Evolutionary conservation across 139 green algal genomes (phyloP), one percentile per base, ranked within the genome.

Genomic region (Microglena sp.): DNA sequence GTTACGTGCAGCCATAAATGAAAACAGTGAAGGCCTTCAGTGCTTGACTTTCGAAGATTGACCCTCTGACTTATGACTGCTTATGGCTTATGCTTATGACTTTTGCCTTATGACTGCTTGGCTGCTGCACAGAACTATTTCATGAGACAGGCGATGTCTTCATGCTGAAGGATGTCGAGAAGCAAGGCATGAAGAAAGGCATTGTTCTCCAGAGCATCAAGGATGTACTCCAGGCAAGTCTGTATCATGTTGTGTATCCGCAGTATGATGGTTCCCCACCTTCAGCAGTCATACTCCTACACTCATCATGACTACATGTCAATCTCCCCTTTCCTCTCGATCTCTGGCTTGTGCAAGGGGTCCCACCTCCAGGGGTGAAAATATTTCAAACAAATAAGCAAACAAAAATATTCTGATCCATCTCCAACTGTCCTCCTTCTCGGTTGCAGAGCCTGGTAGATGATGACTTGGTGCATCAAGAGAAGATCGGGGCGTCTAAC

Each of bases 401-500:
- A 43, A 15, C 54, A 2, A n/a, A 30, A 30, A 28, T 53, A 28
- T 6, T 11, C 50, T 35, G 28, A 33, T 29, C 34, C 5, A 29
- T 18, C 46, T 31, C 46, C 5, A 26, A 8, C 46, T 5, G 22
- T 58, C 46, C 18, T 28, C 22, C 46, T n/a, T 55, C 33, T 29
- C 32, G n/a, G n/a, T n/a, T n/a, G 35, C 33, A 90, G 73, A 64
- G 54, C 4, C 65, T 92, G 15, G 76, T 89, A 0, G 87, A 93
- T 64, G 87, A 93, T 53, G 81, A 91, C 71, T 27, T 93, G 35
- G 84, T 93, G 5, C 76, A 86, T 29, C 65, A 73, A 40, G 87
- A 94, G 62, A 88, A 89, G 65, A 92, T 94, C 36, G 87, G 87
- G 21, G 75, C 71, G 24, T 81, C 67, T 28, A 94, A 92, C 63